Evolutionary conservation across 1,139 yeast genomes (phyloP).

Genomic region (Kurtzmaniella quercitrusa): DNA sequence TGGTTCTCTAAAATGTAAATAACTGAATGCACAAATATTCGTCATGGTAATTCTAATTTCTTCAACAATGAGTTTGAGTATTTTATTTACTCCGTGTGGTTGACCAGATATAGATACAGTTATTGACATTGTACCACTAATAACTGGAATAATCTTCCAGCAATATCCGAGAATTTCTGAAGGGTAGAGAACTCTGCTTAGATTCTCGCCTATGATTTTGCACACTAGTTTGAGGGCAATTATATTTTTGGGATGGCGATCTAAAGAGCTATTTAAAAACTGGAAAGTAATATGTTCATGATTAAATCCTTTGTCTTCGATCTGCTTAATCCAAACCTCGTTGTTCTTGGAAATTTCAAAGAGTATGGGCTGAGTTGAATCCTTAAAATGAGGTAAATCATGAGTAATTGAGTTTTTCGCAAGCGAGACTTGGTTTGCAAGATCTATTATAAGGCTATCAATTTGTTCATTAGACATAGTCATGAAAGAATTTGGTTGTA

Average conservation of each 20-base stretch:
- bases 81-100: constrained; percentile 26
- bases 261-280: constrained; percentile 21
- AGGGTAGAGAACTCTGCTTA: constrained; percentile 42
- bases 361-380: constrained; percentile 13
- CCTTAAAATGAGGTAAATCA: not conserved
- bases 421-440: not conserved
- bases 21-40: constrained; percentile 14
- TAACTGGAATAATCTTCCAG: constrained; percentile 51
- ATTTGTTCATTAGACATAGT: constrained; percentile 8
- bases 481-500: constrained; percentile 4
- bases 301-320: constrained; percentile 16
- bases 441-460: constrained; percentile 1
- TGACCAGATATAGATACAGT: constrained; percentile 50
- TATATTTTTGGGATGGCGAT: constrained; percentile 27
- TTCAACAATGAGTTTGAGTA: constrained; percentile 20
- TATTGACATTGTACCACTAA: constrained; percentile 47
- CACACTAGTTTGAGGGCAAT: constrained; percentile 48
- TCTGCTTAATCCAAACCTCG: constrained; percentile 52
- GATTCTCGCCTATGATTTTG: constrained; percentile 36
- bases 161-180: constrained; percentile 48
- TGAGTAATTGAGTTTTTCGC: not conserved
- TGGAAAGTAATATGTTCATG: constrained; percentile 41
- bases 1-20: constrained; percentile 36
- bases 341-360: constrained; percentile 15
- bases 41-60: constrained; percentile 14